Base-by-base conservation (phyloP, 139 green algal species). In the Chlorella sp. region DNA sequence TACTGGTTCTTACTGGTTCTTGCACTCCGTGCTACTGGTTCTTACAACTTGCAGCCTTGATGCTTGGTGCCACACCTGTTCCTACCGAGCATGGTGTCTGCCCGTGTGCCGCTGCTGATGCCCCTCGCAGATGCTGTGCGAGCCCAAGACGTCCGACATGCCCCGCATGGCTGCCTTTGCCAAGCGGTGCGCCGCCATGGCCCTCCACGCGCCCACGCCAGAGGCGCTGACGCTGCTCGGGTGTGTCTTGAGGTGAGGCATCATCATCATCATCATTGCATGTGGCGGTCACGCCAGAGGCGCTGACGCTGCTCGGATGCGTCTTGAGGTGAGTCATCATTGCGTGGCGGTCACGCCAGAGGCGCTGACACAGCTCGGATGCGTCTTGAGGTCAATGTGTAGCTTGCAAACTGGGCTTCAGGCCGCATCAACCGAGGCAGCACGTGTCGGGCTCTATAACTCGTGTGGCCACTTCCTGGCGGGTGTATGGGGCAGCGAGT, bases 61-160 rank as follows among this genome's bases (percentile, higher is more conserved):
- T n/a, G n/a, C n/a, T n/a, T n/a, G n/a, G n/a, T n/a, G n/a, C n/a
- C n/a, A n/a, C n/a, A n/a, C n/a, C n/a, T n/a, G n/a, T n/a, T n/a
- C n/a, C n/a, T n/a, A n/a, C n/a, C n/a, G n/a, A n/a, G n/a, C n/a
- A n/a, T n/a, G n/a, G n/a, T n/a, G n/a, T n/a, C n/a, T n/a, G n/a
- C n/a, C n/a, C n/a, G n/a, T n/a, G n/a, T n/a, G n/a, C n/a, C n/a
- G n/a, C n/a, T n/a, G n/a, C n/a, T n/a, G n/a, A n/a, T n/a, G n/a
- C n/a, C n/a, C n/a, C n/a, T n/a, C 23, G 14, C 68, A 81, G 74
- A 77, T 84, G 74, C 74, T 89, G 67, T 74, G 62, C 29, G 77
- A 77, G 73, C 78, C 50, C 61, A 84, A 83, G 69, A 69, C 80
- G 35, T 60, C 84, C 31, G 88, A 93, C 71, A 74, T 82, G 30